These are phyloP conservation scores for Neurospora sublineolata DNA, from an alignment of 495 filamentous ascomycete genomes.

Conservation along the genomic window DNA sequence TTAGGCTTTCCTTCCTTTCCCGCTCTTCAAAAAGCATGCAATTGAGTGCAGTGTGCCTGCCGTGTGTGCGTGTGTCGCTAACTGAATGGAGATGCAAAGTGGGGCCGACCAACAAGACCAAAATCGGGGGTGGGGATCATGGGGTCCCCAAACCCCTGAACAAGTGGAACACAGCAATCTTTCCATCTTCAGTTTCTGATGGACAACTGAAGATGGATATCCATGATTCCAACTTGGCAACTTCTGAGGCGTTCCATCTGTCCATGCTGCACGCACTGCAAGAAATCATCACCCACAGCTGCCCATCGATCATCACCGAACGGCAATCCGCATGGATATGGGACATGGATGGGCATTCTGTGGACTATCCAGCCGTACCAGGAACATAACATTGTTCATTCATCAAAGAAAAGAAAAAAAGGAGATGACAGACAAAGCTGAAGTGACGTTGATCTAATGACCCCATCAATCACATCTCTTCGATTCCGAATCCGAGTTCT, in stretches of 20 bases:
- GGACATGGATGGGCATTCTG: neutral
- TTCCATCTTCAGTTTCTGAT: neutral
- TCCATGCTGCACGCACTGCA: neutral
- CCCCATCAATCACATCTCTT: neutral
- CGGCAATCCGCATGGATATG: neutral
- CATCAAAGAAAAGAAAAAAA: neutral
- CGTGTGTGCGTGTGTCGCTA: neutral
- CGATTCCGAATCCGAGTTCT: neutral
- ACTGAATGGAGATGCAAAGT: neutral
- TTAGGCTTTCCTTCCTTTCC: neutral
- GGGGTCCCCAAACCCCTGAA: neutral
- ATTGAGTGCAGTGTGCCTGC: neutral
- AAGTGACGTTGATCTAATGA: neutral
- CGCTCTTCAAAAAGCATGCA: neutral
- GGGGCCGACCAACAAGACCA: neutral
- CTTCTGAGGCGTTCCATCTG: neutral
- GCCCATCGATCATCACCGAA: neutral
- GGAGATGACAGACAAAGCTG: neutral
- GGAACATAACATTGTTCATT: neutral
- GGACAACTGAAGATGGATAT: neutral
- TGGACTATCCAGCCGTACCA: neutral
- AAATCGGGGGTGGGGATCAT: neutral
- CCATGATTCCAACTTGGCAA: neutral
- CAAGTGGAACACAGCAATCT: neutral
- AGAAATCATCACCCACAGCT: neutral